phyloP scores from a whole-genome alignment of 2,329 filamentous ascomycete species.

The Cercospora beticola region DNA sequence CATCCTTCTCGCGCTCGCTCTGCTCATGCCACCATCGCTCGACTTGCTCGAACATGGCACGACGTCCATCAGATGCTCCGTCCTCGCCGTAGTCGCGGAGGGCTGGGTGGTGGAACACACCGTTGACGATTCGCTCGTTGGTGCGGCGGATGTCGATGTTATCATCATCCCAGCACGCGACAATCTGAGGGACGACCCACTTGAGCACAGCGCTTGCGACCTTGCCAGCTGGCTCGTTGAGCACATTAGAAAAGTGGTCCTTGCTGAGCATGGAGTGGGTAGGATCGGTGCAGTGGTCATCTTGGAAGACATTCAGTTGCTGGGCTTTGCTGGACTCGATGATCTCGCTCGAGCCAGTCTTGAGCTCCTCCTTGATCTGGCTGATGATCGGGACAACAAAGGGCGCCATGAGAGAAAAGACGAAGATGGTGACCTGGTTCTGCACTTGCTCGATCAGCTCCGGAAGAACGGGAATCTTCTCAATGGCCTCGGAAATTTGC shows the following conservation, averaged over 20 bases:
- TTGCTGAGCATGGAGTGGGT: constrained; percentile 96
- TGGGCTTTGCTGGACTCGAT: constrained; percentile 81
- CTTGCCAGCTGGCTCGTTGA: constrained; percentile 86
- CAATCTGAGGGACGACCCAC: constrained; percentile 85
- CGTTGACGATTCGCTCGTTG: constrained; percentile 73
- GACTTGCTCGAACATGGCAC: constrained; percentile 75
- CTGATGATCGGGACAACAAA: constrained; percentile 82
- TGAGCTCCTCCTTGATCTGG: constrained; percentile 83
- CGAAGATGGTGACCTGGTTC: constrained; percentile 83
- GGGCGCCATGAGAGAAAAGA: constrained; percentile 87
- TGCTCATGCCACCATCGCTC: constrained; percentile 79
- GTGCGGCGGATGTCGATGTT: constrained; percentile 66
- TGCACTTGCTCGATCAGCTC: constrained; percentile 83
- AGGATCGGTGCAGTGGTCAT: constrained; percentile 74
- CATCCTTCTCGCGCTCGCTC: constrained; percentile 60
- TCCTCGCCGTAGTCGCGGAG: constrained; percentile 69
- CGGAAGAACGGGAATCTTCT: constrained; percentile 80
- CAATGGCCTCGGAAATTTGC: constrained; percentile 71
- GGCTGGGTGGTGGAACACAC: constrained; percentile 86
- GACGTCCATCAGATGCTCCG: constrained; percentile 69
- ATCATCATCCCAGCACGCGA: constrained; percentile 83
- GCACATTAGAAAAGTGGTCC: constrained; percentile 85
- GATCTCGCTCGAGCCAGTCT: constrained; percentile 81
- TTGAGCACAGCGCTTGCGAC: constrained; percentile 74
- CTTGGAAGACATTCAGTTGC: constrained; percentile 82